Base-by-base conservation (phyloP, 345 rosid species). In the Salix dunnii region DNA sequence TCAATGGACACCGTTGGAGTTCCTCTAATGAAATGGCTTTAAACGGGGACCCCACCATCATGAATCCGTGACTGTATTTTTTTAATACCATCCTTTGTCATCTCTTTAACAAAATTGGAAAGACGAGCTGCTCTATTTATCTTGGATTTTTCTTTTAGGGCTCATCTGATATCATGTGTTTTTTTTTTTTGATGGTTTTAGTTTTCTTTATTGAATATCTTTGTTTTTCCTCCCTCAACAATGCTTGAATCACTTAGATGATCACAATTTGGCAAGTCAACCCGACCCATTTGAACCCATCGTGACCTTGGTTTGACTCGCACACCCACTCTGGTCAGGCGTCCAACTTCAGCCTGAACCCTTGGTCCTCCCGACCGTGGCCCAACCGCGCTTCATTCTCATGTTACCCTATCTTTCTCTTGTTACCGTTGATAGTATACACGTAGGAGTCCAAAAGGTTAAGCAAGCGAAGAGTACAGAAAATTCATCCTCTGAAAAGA, bases 391-490 rank as follows among this genome's bases (percentile, higher is more conserved):
- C 23, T 20, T 18, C 58, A 51, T 51, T 20, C 2, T 58, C 23
- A 12, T 1, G 70, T 17, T 6, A 23, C 31, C 2, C 51, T 13
- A 76, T 71, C 51, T 71, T 36, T 67, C 74, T 36, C 74, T 80
- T 83, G 51, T 83, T 80, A 86, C 91, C 90, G 91, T 90, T 90
- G 23, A 79, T n/a, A n/a, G n/a, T n/a, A n/a, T 83, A 25, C 17
- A 74, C 67, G 60, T 25, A 79, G 72, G 70, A 28, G 78, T 48
- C 25, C 43, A 23, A 9, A 8, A 8, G 67, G 2, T 38, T 17
- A 14, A 48, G 23, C 11, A 49, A 68, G n/a, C 35, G 27, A 75
- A 33, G 13, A 58, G 61, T 61, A 70, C 30, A 1, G 31, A 28
- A 31, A 12, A 18, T 7, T 25, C 17, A n/a, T 10, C 20, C 65